Percentiles rank a stretch among this genome's conserved stretches.
phyloP scores from a whole-genome alignment of 768 basidiomycete species.

The Hypsizygus marmoreus region DNA sequence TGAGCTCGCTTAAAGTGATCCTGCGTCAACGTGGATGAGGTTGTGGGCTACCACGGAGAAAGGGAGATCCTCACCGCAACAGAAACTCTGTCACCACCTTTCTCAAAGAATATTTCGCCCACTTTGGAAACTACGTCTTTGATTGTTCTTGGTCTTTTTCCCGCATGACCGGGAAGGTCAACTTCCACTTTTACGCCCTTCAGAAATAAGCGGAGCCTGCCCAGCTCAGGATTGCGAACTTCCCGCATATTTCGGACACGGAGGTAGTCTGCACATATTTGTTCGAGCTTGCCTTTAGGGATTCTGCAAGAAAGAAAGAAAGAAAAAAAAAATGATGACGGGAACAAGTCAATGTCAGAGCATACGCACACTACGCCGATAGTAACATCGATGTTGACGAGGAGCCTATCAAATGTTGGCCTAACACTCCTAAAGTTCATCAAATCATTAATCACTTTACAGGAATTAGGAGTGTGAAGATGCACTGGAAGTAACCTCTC shows the following conservation, averaged over 20 bases:
- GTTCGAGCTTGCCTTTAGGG: conserved; percentile 21
- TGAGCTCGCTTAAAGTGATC: conserved; percentile 28
- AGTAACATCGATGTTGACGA: conserved; percentile 46
- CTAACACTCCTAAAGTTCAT: conserved; percentile 41
- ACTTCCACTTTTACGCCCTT: conserved; percentile 31
- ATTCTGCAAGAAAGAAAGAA: conserved; percentile 20
- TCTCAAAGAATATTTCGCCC: conserved; percentile 27
- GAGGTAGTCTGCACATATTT: conserved; percentile 23
- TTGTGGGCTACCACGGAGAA: too few relatives aligned
- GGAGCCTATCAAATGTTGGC: conserved; percentile 33
- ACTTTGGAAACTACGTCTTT: conserved; percentile 29
- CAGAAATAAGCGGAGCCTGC: conserved; percentile 27
- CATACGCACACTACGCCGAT: conserved; percentile 40
- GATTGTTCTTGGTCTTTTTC: conserved; percentile 25
- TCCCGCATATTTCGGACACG: conserved; percentile 16
- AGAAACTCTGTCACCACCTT: conserved; percentile 22
- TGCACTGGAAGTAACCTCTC: conserved; percentile 46
- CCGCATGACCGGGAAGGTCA: conserved; percentile 16
- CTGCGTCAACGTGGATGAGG: conserved; percentile 12
- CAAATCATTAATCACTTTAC: not conserved
- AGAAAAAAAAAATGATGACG: not conserved
- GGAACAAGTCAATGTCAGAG: not conserved
- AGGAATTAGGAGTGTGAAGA: not conserved
- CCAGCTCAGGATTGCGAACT: conserved; percentile 17
- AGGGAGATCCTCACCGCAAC: conserved; percentile 25